Base-by-base conservation (phyloP, 805 yeast species). In the Clavispora santaluciae region DNA sequence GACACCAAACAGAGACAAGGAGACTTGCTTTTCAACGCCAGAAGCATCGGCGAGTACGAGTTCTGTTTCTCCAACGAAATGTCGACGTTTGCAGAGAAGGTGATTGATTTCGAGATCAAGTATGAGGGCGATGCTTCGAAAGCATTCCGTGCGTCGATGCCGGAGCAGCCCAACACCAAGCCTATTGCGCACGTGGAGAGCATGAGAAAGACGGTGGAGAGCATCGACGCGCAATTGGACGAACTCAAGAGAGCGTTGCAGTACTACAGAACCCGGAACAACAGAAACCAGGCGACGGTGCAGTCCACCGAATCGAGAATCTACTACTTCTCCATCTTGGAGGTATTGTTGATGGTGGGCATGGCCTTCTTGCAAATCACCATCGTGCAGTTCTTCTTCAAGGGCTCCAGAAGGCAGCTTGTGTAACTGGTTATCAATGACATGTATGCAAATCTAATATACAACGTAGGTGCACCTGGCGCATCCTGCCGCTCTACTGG, bases 211-310 rank as follows among this genome's bases (percentile, higher is more conserved):
- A 72, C 83, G 3, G 78, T 83, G 18, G 73, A 72, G 42, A 66
- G 64, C 41, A 81, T 85, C 44, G 88, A 83, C 51, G 52, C 57
- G 6, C 83, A 82, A 53, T 69, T 84, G 56, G 76, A 73, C 50
- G 68, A 70, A 10, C 66, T 85, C 46, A 67, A 74, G 52, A 73
- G 73, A 50, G 69, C 81, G 28, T 67, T 91, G 59, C 86, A 83
- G 53, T 85, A 90, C 64, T 89, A 90, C 72, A 85, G 81, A 65
- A 81, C 95, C 10, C 83, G 99, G 70, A 91, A 86, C 64, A 80
- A 80, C 67, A 78, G 98, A 68, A 91, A 91, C 68, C 93, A 87
- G 77, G 78, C 83, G 38, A 87, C 96, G 33, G 96, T 87, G 48
- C 73, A 73, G 61, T 78, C 87, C 38, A 87, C 95, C 23, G 86